These are phyloP conservation scores for Pulveroboletus sp. DNA, from an alignment of 768 basidiomycete species.

Conservation along the genomic window DNA sequence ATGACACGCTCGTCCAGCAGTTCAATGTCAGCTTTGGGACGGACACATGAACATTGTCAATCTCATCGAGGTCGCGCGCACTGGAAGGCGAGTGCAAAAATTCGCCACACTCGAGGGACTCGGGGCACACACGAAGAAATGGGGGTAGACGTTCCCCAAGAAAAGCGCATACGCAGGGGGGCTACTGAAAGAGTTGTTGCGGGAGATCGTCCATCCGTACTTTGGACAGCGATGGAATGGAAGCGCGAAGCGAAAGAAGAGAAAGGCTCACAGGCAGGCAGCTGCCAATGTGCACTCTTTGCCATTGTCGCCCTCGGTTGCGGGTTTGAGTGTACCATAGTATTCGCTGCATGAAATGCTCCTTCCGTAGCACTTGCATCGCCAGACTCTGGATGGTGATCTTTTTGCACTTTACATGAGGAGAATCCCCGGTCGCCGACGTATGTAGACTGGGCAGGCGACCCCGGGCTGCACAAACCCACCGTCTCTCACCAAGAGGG, in stretches of 20 bases:
- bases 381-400: too few relatives aligned
- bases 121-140: slow-evolving; percentile 19
- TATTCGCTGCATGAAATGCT: too few relatives aligned
- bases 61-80: slow-evolving; percentile 20
- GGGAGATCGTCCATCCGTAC: slow-evolving; percentile 22
- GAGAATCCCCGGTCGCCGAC: too few relatives aligned
- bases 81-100: slow-evolving; percentile 12
- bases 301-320: not conserved
- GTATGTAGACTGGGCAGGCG: too few relatives aligned
- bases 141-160: slow-evolving; percentile 26
- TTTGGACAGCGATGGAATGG: slow-evolving; percentile 18
- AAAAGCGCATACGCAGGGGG: slow-evolving; percentile 26
- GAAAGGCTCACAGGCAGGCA: slow-evolving; percentile 10
- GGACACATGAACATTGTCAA: slow-evolving; percentile 34
- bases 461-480: too few relatives aligned
- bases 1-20: slow-evolving; percentile 19
- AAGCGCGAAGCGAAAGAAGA: slow-evolving; percentile 12
- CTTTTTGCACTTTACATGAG: too few relatives aligned
- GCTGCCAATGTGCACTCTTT: not conserved
- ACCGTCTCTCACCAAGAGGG: too few relatives aligned
- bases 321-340: not conserved
- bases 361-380: too few relatives aligned
- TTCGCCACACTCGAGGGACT: slow-evolving; percentile 27
- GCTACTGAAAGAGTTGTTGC: slow-evolving; percentile 27
- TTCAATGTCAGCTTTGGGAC: slow-evolving; percentile 26